Evolutionary conservation across 345 rosid genomes (phyloP).

Genomic region (Aegle marmelos): DNA sequence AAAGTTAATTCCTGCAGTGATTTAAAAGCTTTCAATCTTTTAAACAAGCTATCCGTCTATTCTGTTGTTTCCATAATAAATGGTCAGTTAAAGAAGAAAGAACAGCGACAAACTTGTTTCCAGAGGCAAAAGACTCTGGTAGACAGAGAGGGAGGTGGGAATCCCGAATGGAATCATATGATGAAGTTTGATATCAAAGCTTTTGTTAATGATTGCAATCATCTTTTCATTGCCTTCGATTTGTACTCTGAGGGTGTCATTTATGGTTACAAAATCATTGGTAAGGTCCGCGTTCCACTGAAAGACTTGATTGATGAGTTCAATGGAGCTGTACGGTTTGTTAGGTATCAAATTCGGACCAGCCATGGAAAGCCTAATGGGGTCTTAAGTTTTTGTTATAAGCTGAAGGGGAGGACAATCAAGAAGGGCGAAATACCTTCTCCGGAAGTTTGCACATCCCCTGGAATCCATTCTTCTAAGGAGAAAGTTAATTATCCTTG

Average conservation of each 20-base stretch:
- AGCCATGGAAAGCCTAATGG: slow-evolving; percentile 43
- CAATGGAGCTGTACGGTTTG: slow-evolving; percentile 26
- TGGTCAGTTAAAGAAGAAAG: slow-evolving; percentile 12
- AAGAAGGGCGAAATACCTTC: not conserved
- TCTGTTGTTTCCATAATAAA: slow-evolving; percentile 29
- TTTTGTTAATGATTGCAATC: not conserved
- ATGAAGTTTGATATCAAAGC: slow-evolving; percentile 33
- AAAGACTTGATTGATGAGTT: slow-evolving; percentile 39
- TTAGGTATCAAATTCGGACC: slow-evolving; percentile 30
- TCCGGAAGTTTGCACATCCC: not conserved
- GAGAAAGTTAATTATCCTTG: slow-evolving; percentile 16
- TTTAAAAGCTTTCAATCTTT: slow-evolving; percentile 47
- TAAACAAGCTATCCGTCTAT: slow-evolving; percentile 41
- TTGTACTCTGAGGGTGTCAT: slow-evolving; percentile 20
- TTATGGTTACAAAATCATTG: slow-evolving; percentile 29
- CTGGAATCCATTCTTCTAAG: not conserved
- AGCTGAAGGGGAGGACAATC: slow-evolving; percentile 15
- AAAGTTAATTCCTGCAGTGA: slow-evolving; percentile 33
- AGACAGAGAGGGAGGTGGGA: slow-evolving; percentile 30
- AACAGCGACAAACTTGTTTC: slow-evolving; percentile 10
- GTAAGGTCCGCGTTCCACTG: slow-evolving; percentile 34
- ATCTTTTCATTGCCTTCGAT: slow-evolving; percentile 33
- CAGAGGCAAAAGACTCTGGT: slow-evolving; percentile 32
- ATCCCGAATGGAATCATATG: slow-evolving; percentile 48
- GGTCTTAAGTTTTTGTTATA: slow-evolving; percentile 35